These are phyloP conservation scores for Clitopilus hobsonii DNA, from an alignment of 768 basidiomycete genomes.

Conservation along the genomic window DNA sequence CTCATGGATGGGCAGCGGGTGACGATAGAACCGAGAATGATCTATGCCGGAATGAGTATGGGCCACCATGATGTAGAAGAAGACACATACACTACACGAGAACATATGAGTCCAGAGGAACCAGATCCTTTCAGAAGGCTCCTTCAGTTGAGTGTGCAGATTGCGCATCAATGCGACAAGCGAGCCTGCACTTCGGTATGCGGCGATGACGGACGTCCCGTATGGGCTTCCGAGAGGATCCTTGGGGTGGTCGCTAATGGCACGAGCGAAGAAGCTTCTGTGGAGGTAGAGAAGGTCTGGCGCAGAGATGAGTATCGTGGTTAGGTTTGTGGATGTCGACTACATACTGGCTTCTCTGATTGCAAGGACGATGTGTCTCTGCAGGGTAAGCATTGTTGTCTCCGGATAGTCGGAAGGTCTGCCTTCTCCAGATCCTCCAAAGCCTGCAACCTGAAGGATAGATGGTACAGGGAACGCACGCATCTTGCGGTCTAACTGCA, in stretches of 20 bases:
- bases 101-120: constrained; percentile 60
- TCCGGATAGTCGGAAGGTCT: constrained; percentile 41
- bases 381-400: constrained; percentile 50
- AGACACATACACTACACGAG: constrained; percentile 54
- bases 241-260: constrained; percentile 68
- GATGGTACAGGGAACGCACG: constrained; percentile 65
- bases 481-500: constrained; percentile 65
- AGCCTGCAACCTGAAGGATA: constrained; percentile 62
- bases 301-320: neutral
- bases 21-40: constrained; percentile 70
- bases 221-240: constrained; percentile 71
- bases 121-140: constrained; percentile 63
- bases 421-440: constrained; percentile 46
- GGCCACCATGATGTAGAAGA: constrained; percentile 5
- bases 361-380: constrained; percentile 64
- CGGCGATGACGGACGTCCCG: constrained; percentile 69
- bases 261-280: constrained; percentile 69
- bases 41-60: constrained; percentile 29
- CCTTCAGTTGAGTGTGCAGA: constrained; percentile 58
- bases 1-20: constrained; percentile 79
- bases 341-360: constrained; percentile 66
- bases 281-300: constrained; percentile 72
- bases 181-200: constrained; percentile 69
- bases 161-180: constrained; percentile 69
- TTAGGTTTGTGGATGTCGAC: constrained; percentile 2